Evolutionary conservation across 1,284 basidiomycete genomes (phyloP), one percentile per base, ranked within the genome.

Genomic region (Malassezia globosa): DNA sequence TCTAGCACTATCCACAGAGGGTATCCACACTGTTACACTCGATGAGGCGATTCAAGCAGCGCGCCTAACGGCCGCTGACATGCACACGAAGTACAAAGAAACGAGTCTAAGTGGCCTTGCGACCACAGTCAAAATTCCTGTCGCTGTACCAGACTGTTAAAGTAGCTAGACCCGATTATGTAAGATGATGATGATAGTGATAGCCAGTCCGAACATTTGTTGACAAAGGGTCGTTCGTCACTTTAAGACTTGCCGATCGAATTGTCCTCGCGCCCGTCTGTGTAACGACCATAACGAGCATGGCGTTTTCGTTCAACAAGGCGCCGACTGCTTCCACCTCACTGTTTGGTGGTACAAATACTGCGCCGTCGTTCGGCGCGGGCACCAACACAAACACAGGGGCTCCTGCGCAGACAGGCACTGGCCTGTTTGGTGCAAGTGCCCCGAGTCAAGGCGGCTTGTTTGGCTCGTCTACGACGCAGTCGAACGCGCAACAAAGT

Each of bases 11-110:
- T 87, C 89, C 1, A 55, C 55, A 1, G 79, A 84, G 61, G 88
- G 87, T 0, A 79, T 85, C 6, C 87, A 89, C 64, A 81, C 82
- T 24, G 86, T 92, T 38, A 85, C 83, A 0, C 76, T 96, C 21
- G 90, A 96, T 67, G 88, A 95, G 72, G 90, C 90, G 0, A 95
- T 96, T 48, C 85, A 88, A 67, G 92, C 90, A 2, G 94, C 94
- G 85, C 78, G 87, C 29, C 74, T 92, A 33, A 95, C 90, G 0
- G 90, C 90, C 1, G 58, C 72, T 23, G 76, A 76, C 45, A 77
- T 77, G 76, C 73, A 75, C 54, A 63, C 59, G 8, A 72, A 73
- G 56, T 75, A 61, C 52, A 68, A 67, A 36, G 66, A 69, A 42
- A 60, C 59, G 2, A 47, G 44, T n/a, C 35, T 64, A 14, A 60